Evolutionary conservation across 495 filamentous ascomycete species (phyloP).

Genomic region (Aspergillus coremiiformis): DNA sequence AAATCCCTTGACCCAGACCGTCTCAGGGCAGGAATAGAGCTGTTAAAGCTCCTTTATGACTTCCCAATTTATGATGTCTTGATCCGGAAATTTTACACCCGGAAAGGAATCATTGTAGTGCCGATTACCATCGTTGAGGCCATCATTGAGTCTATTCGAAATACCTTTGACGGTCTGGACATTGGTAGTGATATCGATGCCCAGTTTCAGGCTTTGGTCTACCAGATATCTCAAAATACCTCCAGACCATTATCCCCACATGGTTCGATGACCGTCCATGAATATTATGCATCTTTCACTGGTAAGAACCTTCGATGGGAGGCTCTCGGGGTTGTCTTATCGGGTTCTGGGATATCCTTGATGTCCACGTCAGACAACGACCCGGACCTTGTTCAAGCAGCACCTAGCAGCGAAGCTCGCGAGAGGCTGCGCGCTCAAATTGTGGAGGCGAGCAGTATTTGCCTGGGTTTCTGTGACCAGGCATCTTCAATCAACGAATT

Average conservation of each 20-base stretch:
- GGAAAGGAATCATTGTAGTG: constrained; percentile 16
- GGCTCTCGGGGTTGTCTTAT: constrained; percentile 46
- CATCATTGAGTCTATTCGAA: constrained; percentile 22
- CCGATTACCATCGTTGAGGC: constrained; percentile 21
- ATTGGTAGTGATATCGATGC: constrained; percentile 15
- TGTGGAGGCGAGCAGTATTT: constrained; percentile 36
- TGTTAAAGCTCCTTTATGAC: constrained; percentile 37
- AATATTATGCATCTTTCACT: constrained; percentile 38
- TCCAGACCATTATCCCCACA: constrained; percentile 23
- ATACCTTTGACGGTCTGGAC: constrained; percentile 22
- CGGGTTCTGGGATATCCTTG: constrained; percentile 37
- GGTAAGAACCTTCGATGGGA: constrained; percentile 54
- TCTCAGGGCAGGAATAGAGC: constrained; percentile 34
- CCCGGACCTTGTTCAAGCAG: constrained; percentile 20
- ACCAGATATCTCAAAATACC: constrained; percentile 30
- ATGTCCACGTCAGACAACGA: constrained; percentile 34
- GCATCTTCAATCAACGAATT: constrained; percentile 42
- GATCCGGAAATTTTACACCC: constrained; percentile 21
- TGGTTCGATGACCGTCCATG: constrained; percentile 26
- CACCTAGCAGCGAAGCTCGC: constrained; percentile 15
- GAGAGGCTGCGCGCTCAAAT: constrained; percentile 30
- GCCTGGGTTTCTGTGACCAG: constrained; percentile 41
- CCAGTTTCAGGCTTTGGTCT: constrained; percentile 24
- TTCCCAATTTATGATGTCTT: constrained; percentile 19
- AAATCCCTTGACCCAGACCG: constrained; percentile 25